phyloP scores from a whole-genome alignment of 495 filamentous ascomycete species.

The Hypoxylon lienhwacheense region DNA sequence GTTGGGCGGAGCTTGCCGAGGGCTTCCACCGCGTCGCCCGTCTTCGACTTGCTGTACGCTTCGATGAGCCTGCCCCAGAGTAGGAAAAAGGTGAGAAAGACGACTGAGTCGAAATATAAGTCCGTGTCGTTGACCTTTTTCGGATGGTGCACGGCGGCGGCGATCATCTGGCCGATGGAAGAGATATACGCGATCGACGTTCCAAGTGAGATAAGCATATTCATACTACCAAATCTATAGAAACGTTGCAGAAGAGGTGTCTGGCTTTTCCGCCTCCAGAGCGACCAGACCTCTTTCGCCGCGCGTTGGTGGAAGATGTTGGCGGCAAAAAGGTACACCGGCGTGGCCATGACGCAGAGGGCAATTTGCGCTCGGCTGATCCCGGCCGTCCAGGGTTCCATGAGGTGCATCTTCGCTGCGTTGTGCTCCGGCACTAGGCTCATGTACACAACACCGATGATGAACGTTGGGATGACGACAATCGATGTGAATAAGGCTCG shows the following conservation, averaged over 20 bases:
- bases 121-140: constrained; percentile 51
- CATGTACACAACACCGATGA: constrained; percentile 93
- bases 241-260: constrained; percentile 76
- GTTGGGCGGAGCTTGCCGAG: constrained; percentile 77
- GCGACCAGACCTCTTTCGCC: constrained; percentile 71
- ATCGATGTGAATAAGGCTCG: constrained; percentile 72
- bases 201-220: constrained; percentile 85
- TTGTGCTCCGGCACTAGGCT: constrained; percentile 66
- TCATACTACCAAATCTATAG: constrained; percentile 96
- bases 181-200: constrained; percentile 87
- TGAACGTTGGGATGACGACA: constrained; percentile 80
- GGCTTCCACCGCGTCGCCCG: constrained; percentile 82
- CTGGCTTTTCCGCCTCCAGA: constrained; percentile 81
- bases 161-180: constrained; percentile 76
- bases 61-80: constrained; percentile 78
- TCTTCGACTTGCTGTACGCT: constrained; percentile 89
- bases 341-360: constrained; percentile 83
- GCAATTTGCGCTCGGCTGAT: constrained; percentile 80
- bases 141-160: constrained; percentile 56
- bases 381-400: constrained; percentile 69
- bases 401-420: constrained; percentile 61
- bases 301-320: constrained; percentile 83
- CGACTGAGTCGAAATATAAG: constrained; percentile 92
- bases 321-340: constrained; percentile 85
- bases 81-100: constrained; percentile 91